A percentile compares a stretch with the other conserved stretches of the same genome.
Evolutionary conservation across 2,329 filamentous ascomycete genomes (phyloP).

Genomic region (Penicillium griseofulvum): DNA sequence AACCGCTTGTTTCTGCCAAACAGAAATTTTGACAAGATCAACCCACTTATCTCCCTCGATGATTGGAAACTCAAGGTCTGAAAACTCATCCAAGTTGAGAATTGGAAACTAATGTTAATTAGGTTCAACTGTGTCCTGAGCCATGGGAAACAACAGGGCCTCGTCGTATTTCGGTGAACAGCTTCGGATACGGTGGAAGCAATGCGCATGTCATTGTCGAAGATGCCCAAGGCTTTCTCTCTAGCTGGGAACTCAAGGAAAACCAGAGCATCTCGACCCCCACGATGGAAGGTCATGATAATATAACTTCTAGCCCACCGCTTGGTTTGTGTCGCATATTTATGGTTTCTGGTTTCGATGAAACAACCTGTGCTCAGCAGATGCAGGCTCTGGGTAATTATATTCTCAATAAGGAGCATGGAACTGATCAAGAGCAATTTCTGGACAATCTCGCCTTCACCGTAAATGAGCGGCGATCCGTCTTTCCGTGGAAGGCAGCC

Average conservation of each 20-base stretch:
- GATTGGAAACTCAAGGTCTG: slow-evolving; percentile 39
- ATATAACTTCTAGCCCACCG: neutral
- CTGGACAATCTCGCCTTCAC: slow-evolving; percentile 24
- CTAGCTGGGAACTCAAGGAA: neutral
- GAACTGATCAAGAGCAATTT: slow-evolving; percentile 5
- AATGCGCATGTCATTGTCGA: slow-evolving; percentile 48
- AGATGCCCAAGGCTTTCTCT: slow-evolving; percentile 15
- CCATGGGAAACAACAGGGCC: slow-evolving; percentile 5
- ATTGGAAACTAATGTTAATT: neutral
- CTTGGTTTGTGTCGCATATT: slow-evolving; percentile 11
- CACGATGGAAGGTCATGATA: neutral
- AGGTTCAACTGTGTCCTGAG: slow-evolving; percentile 7
- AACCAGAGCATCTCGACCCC: neutral
- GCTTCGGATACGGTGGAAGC: slow-evolving; percentile 49
- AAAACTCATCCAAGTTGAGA: neutral
- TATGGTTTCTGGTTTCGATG: slow-evolving; percentile 25
- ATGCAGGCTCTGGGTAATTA: slow-evolving; percentile 10
- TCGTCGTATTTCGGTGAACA: slow-evolving; percentile 33
- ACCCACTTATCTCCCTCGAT: slow-evolving; percentile 35
- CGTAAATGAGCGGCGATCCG: slow-evolving; percentile 19
- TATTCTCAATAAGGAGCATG: neutral
- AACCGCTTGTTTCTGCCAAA: slow-evolving; percentile 47
- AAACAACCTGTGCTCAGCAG: slow-evolving; percentile 16
- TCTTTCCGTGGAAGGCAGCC: slow-evolving; percentile 18
- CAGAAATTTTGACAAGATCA: slow-evolving; percentile 41